A percentile compares a stretch with the other conserved stretches of the same genome.
These are phyloP conservation scores for Ophiostoma quercus DNA, from an alignment of 2,329 filamentous ascomycete species.

Conservation along the genomic window DNA sequence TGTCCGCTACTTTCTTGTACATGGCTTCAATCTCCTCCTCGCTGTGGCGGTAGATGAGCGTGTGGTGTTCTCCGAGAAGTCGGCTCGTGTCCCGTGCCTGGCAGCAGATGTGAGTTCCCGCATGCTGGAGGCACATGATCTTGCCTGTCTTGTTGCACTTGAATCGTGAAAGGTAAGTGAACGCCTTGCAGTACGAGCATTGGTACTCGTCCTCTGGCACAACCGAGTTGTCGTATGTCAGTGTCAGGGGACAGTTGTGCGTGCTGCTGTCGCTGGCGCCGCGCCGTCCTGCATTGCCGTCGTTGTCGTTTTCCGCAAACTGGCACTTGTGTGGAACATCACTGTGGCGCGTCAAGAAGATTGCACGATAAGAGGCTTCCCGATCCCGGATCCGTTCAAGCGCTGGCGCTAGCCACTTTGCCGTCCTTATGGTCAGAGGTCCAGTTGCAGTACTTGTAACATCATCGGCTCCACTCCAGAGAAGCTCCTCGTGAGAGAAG, in stretches of 20 bases:
- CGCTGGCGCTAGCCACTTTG: constrained; percentile 90
- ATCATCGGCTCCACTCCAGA: constrained; percentile 82
- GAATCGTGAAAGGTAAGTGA: constrained; percentile 85
- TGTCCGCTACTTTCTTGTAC: constrained; percentile 75
- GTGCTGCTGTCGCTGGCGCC: neutral
- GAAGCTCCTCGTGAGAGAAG: constrained; percentile 92
- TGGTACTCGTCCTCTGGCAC: constrained; percentile 89
- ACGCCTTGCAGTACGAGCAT: constrained; percentile 86
- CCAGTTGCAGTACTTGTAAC: constrained; percentile 50
- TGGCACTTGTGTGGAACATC: constrained; percentile 47
- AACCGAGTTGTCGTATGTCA: constrained; percentile 65
- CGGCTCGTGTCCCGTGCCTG: constrained; percentile 60
- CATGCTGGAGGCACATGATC: constrained; percentile 75
- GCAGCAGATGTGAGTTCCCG: constrained; percentile 76
- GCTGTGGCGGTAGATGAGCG: constrained; percentile 70
- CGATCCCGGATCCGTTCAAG: constrained; percentile 60
- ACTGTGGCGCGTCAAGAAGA: constrained; percentile 48
- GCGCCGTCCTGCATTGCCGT: constrained; percentile 30
- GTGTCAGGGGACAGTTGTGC: constrained; percentile 33
- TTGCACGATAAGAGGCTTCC: constrained; percentile 11
- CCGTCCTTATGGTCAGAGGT: constrained; percentile 70
- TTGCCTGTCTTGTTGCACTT: constrained; percentile 78
- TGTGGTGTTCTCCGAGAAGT: constrained; percentile 65
- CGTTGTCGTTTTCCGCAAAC: constrained; percentile 39
- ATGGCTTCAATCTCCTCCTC: constrained; percentile 62